Base-by-base conservation (phyloP, 805 yeast genomes). In the Wickerhamiella australiensis region DNA sequence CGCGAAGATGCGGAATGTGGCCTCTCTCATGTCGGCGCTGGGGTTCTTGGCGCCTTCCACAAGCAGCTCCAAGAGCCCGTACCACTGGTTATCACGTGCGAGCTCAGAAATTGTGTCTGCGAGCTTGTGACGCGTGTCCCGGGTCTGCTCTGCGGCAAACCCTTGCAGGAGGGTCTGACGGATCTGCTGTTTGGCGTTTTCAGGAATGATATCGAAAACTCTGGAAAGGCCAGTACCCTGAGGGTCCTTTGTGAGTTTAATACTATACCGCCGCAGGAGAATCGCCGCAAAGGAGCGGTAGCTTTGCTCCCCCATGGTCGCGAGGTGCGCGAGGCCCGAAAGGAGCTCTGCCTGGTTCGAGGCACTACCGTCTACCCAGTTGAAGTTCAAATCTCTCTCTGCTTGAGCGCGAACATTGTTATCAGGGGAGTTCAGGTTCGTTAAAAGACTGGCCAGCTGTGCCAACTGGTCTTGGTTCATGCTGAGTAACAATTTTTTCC, bases 81-180 rank as follows among this genome's bases (percentile, higher is more conserved):
- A 77, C 98, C 98, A 90, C 43, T 70, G 64, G 12, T 76, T 80
- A 52, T 51, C 20, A 59, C 80, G 79, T 1, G 96, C 94, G 42
- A 90, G 77, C 66, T 88, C 97, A 0, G 96, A 85, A 44, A 92
- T 82, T 7, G 95, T 94, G 69, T 92, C 98, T 1, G 96, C 80
- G 45, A 92, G 69, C 62, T 90, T 92, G 65, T 90, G 96, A 62
- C 96, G 79, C 27, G 86, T 86, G 54, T 76, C 77, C 53, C 77
- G 78, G n/a, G 82, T 69, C 62, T 81, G 85, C 52, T 73, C 80
- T 2, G 76, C 62, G 26, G 60, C 52, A 59, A 90, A 85, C 13
- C 96, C 97, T 52, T 74, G 74, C 56, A 88, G 70, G 35, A 90
- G 73, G 20, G 77, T 70, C 15, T 69, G 57, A 56, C 94, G 77